phyloP scores from a whole-genome alignment of 148 eudicot genomes.

The Oxyria digyna region DNA sequence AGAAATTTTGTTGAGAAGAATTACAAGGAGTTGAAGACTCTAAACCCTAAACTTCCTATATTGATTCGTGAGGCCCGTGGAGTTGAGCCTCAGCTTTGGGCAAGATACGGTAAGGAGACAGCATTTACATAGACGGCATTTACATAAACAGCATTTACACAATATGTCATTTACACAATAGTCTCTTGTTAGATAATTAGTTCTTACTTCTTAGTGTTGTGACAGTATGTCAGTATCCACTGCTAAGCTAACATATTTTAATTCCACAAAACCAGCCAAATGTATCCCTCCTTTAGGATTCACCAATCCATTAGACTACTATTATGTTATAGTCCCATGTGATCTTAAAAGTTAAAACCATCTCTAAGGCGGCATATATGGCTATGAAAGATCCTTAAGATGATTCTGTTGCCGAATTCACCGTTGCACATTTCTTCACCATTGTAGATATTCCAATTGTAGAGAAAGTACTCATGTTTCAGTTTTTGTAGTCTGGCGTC shows the following conservation, averaged over 20 bases:
- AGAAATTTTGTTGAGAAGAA: conserved; percentile 76
- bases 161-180: too few relatives aligned
- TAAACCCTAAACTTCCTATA: conserved; percentile 83
- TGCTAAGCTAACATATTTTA: not conserved
- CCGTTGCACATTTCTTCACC: not conserved
- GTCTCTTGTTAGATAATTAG: not conserved
- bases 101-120: conserved; percentile 60
- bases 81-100: conserved; percentile 93
- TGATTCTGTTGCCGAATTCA: not conserved
- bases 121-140: not conserved
- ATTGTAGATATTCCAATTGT: not conserved
- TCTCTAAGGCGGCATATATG: not conserved
- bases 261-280: not conserved
- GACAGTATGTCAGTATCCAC: not conserved
- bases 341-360: not conserved
- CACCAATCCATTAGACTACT: not conserved
- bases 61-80: conserved; percentile 81
- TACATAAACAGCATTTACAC: not conserved
- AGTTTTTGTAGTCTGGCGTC: not conserved
- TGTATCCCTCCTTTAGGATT: not conserved
- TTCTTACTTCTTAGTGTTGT: not conserved
- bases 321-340: not conserved
- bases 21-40: conserved; percentile 77
- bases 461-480: not conserved
- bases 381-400: not conserved